Base-by-base conservation (phyloP, 441 rosid species). In the Jatropha multifida region DNA sequence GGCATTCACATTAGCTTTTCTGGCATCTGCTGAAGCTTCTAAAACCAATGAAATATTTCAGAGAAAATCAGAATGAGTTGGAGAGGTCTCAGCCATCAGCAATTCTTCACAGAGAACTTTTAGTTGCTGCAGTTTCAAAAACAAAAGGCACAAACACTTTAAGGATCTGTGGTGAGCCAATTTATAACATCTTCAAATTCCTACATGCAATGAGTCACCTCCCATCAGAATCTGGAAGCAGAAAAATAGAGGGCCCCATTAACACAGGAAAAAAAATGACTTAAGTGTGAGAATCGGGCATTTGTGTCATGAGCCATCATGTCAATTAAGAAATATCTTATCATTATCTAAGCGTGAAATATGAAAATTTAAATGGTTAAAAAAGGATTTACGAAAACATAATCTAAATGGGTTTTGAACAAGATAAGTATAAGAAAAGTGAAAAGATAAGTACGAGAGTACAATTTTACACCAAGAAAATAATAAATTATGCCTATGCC, bases 221-320 rank as follows among this genome's bases (percentile, higher is more conserved):
- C 68, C 62, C 80, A 71, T 56, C 49, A 6, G 12, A 68, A 81
- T 83, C 89, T 87, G 89, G 72, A 85, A 84, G 67, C 80, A 84
- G 55, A 73, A 80, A 74, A 58, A 56, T 62, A 68, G 60, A 59
- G 23, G 65, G 20, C 17, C 37, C 61, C 52, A 70, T 69, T 63
- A 73, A 76, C 58, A 13, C 55, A 54, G 64, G 18, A 20, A 63
- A n/a, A 26, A 70, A 42, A 13, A 5, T 8, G 48, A 44, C n/a
- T n/a, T n/a, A 38, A 7, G 14, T 15, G 32, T 17, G 8, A 54
- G 67, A 7, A 27, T 51, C 12, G 9, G 40, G 48, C 14, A 27
- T 26, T 64, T 10, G 23, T 48, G 17, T 58, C 56, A 10, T 20
- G 60, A 37, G 5, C 52, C 37, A 23, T 4, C 67, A 61, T n/a